A percentile compares a stretch with the other conserved stretches of the same genome.
Conservation (phyloP, 441 rosid species). For the Corymbia calophylla region DNA sequence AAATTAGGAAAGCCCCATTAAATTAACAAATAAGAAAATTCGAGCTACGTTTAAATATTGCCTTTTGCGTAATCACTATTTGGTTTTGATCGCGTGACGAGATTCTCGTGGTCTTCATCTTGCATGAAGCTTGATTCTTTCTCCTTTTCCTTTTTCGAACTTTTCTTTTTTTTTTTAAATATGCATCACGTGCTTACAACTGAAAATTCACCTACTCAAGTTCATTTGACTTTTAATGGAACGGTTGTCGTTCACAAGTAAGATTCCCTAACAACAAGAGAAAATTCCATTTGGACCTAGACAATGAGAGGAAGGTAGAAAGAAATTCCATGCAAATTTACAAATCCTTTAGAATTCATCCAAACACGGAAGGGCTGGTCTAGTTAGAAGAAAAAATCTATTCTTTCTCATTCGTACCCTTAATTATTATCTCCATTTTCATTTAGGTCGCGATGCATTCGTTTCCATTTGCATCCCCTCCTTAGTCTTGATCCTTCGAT, state of each 20-base stretch:
- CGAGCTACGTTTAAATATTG: not conserved
- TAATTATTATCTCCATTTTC: not conserved
- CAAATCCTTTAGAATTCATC: not conserved
- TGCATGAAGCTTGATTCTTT: not conserved
- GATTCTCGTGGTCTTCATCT: not conserved
- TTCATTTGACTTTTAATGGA: accelerated
- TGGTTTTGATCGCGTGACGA: not conserved
- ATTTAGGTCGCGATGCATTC: not conserved
- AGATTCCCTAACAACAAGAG: not conserved
- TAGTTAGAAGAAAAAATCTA: not conserved
- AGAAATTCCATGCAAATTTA: not conserved
- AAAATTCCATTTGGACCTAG: not conserved
- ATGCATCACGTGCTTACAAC: accelerated
- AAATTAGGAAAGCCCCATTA: not conserved
- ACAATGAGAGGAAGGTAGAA: not conserved
- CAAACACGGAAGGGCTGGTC: not conserved
- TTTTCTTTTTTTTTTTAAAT: not conserved
- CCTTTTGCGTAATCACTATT: not conserved
- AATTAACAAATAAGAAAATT: not conserved
- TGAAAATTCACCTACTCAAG: accelerated
- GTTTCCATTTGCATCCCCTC: not conserved
- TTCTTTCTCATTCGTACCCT: not conserved
- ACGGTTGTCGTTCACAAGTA: accelerated
- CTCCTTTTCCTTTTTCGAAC: not conserved
- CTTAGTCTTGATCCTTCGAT: not conserved